Conservation (phyloP, 1,139 yeast species). For the Hansenula lynferdii region DNA sequence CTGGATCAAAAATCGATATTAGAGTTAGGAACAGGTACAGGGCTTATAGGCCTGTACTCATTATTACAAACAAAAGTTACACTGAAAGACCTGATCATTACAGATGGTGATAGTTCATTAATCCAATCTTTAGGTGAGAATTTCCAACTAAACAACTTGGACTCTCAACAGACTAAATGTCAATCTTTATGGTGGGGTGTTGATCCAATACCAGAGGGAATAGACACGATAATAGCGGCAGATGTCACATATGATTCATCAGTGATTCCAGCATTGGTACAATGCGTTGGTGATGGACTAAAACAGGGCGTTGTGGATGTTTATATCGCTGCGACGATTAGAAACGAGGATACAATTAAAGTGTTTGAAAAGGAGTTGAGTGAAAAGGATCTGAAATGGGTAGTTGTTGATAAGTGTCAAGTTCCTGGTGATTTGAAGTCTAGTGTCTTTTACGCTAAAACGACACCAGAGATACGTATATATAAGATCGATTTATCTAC, state of each 20-base stretch:
- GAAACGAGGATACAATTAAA: conserved; percentile 54
- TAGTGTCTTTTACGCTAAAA: conserved; percentile 23
- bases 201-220: conserved; percentile 30
- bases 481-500: conserved; percentile 33
- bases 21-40: conserved; percentile 91
- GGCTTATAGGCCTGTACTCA: conserved; percentile 61
- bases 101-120: conserved; percentile 76
- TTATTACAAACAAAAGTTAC: conserved; percentile 27
- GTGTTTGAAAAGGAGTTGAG: conserved; percentile 46
- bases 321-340: conserved; percentile 66
- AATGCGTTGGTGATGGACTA: conserved; percentile 41
- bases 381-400: conserved; percentile 19
- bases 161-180: conserved; percentile 21
- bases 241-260: conserved; percentile 81
- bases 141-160: conserved; percentile 39
- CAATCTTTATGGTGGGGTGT: conserved; percentile 60
- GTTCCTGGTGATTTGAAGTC: conserved; percentile 8
- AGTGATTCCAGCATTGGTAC: conserved; percentile 51
- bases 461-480: conserved; percentile 39
- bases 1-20: conserved; percentile 30
- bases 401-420: conserved; percentile 5
- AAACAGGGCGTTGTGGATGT: conserved; percentile 24
- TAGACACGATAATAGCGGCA: conserved; percentile 64
- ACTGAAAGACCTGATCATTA: conserved; percentile 38
- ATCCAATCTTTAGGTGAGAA: conserved; percentile 47